phyloP scores from a whole-genome alignment of 257 asterid genomes.

The Forsythia viridissima region DNA sequence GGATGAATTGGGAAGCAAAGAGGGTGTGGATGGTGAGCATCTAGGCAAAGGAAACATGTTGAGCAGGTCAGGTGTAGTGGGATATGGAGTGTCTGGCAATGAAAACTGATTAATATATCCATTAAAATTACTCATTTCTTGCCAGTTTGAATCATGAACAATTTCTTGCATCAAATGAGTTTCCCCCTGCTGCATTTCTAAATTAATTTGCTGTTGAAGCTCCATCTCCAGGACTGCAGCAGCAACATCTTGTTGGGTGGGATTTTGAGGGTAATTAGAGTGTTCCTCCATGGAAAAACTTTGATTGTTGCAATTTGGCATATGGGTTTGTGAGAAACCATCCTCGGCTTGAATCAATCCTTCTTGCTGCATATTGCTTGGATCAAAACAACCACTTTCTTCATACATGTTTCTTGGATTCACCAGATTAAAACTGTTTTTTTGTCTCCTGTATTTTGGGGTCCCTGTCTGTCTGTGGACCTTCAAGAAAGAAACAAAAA shows the following conservation, averaged over 20 bases:
- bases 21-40: conserved; percentile 36
- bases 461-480: conserved; percentile 21
- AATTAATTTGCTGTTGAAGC: conserved; percentile 50
- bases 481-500: conserved; percentile 22
- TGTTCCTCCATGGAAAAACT: conserved; percentile 49
- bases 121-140: conserved; percentile 36
- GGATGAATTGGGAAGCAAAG: conserved; percentile 50
- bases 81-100: conserved; percentile 31
- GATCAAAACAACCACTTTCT: conserved; percentile 58
- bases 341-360: conserved; percentile 43
- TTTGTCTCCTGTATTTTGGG: conserved; percentile 32
- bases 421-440: conserved; percentile 1
- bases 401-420: conserved; percentile 45
- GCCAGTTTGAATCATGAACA: conserved; percentile 50
- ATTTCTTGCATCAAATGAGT: conserved; percentile 33
- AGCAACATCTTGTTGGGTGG: conserved; percentile 31
- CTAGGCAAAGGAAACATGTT: conserved; percentile 69
- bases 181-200: neutral
- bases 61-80: conserved; percentile 58
- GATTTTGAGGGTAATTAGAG: conserved; percentile 30
- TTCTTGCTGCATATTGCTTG: conserved; percentile 37
- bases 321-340: conserved; percentile 47
- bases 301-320: conserved; percentile 32
- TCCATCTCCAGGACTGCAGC: conserved; percentile 63
- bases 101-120: conserved; percentile 27